Percentiles rank a stretch among this genome's conserved stretches.
phyloP scores from a whole-genome alignment of 2,329 filamentous ascomycete genomes.

The Endoconidiophora laricicola region DNA sequence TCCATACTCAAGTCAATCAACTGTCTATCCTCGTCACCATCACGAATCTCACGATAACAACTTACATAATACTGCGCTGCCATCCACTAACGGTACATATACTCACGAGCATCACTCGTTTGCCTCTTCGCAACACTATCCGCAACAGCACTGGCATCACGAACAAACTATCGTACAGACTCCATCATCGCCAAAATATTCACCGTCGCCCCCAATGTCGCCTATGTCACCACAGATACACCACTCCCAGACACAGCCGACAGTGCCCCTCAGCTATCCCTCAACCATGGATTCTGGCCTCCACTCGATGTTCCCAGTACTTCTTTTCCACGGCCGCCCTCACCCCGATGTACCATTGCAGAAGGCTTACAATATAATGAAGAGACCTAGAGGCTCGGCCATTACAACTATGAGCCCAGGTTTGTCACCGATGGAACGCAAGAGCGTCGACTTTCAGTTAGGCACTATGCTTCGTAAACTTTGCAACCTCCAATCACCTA shows the following conservation, averaged over 20 bases:
- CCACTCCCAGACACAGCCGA: not conserved
- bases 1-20: not conserved
- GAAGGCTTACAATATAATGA: slow-evolving; percentile 28
- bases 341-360: slow-evolving; percentile 12
- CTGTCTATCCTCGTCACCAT: not conserved
- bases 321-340: slow-evolving; percentile 9
- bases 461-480: slow-evolving; percentile 30
- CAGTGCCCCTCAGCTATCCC: not conserved
- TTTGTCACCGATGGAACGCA: slow-evolving; percentile 22
- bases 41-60: no score
- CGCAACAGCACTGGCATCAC: no score
- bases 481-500: slow-evolving; percentile 28
- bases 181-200: not conserved
- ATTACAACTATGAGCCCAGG: slow-evolving; percentile 22
- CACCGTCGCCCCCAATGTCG: slow-evolving; percentile 3
- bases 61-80: no score
- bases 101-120: no score
- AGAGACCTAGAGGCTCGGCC: slow-evolving; percentile 22
- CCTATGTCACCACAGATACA: slow-evolving; percentile 1
- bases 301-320: slow-evolving; percentile 11
- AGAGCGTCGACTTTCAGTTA: slow-evolving; percentile 28
- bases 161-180: no score
- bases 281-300: slow-evolving; percentile 7
- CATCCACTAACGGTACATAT: no score
- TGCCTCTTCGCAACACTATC: no score